Evolutionary conservation across 176 grass and related monocot species (phyloP).

Genomic region (Zoysia japonica): DNA sequence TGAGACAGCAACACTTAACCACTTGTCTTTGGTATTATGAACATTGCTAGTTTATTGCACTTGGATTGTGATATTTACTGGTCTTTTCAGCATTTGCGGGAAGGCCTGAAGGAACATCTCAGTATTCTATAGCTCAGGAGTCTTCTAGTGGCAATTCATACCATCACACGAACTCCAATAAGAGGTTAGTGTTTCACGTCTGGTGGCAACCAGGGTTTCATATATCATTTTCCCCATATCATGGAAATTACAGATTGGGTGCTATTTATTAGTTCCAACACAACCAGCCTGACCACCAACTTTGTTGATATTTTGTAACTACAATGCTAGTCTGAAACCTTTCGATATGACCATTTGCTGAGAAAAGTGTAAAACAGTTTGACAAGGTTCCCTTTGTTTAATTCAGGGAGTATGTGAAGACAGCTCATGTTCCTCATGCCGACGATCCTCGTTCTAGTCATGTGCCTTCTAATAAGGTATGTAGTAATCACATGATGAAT

Average conservation of each 20-base stretch:
- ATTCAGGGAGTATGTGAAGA: conserved; percentile 57
- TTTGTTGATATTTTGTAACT: background rate
- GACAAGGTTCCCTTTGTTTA: background rate
- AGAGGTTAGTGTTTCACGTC: conserved; percentile 43
- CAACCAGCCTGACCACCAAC: background rate
- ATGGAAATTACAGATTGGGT: background rate
- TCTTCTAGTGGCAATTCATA: conserved; percentile 44
- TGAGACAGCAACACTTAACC: background rate
- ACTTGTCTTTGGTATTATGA: background rate
- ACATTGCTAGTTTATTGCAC: conserved; percentile 17
- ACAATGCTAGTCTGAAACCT: background rate
- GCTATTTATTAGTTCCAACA: background rate
- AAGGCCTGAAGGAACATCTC: conserved; percentile 45
- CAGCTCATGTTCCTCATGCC: conserved; percentile 33
- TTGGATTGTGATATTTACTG: conserved; percentile 19
- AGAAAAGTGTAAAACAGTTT: conserved; percentile 1
- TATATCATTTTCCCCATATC: background rate
- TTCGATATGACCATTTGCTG: background rate
- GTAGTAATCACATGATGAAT: background rate
- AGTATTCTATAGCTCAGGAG: conserved; percentile 47
- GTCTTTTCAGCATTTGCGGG: conserved; percentile 52
- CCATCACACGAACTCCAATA: conserved; percentile 47
- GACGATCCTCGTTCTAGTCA: conserved; percentile 57
- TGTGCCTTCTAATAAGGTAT: conserved; percentile 85
- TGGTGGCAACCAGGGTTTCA: background rate